phyloP scores from a whole-genome alignment of 352 stramenopile genomes.

The Globisporangium viniferum region DNA sequence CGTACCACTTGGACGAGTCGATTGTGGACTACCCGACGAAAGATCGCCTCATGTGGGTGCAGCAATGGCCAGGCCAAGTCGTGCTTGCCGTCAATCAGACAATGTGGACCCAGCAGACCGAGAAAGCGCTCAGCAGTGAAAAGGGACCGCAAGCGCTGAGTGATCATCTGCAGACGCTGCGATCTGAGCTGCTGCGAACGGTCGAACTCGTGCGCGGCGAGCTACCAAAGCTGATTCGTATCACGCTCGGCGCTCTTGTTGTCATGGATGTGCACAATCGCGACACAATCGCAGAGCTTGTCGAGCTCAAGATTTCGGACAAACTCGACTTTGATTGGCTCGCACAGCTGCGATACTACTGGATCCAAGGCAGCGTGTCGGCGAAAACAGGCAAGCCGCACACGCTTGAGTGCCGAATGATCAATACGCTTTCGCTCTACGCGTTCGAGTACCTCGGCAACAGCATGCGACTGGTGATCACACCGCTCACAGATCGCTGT shows the following conservation, averaged over 20 bases:
- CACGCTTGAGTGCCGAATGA: slow-evolving; percentile 88
- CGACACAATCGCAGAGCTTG: slow-evolving; percentile 91
- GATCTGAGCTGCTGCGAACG: slow-evolving; percentile 81
- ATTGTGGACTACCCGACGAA: slow-evolving; percentile 86
- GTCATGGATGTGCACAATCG: slow-evolving; percentile 96
- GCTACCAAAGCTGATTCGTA: slow-evolving; percentile 90
- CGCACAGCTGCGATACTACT: slow-evolving; percentile 92
- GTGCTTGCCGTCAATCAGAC: slow-evolving; percentile 92
- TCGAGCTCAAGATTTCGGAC: slow-evolving; percentile 71
- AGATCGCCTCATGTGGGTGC: slow-evolving; percentile 88
- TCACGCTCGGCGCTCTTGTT: slow-evolving; percentile 89
- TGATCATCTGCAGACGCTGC: slow-evolving; percentile 63
- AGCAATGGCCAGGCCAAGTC: slow-evolving; percentile 91
- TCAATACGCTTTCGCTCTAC: slow-evolving; percentile 91
- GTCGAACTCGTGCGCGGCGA: slow-evolving; percentile 92
- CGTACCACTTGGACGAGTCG: slow-evolving; percentile 76
- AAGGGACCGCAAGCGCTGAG: slow-evolving; percentile 42
- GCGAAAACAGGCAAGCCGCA: slow-evolving; percentile 87
- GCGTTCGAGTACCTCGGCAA: slow-evolving; percentile 93
- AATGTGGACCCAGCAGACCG: slow-evolving; percentile 87
- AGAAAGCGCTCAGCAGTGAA: slow-evolving; percentile 49
- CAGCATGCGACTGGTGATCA: slow-evolving; percentile 91
- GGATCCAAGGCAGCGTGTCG: slow-evolving; percentile 75
- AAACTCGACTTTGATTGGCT: slow-evolving; percentile 93
- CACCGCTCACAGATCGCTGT: slow-evolving; percentile 88